Evolutionary conservation across 2,329 filamentous ascomycete genomes (phyloP), one percentile per base, ranked within the genome.

Genomic region (Pseudogymnoascus sp.): DNA sequence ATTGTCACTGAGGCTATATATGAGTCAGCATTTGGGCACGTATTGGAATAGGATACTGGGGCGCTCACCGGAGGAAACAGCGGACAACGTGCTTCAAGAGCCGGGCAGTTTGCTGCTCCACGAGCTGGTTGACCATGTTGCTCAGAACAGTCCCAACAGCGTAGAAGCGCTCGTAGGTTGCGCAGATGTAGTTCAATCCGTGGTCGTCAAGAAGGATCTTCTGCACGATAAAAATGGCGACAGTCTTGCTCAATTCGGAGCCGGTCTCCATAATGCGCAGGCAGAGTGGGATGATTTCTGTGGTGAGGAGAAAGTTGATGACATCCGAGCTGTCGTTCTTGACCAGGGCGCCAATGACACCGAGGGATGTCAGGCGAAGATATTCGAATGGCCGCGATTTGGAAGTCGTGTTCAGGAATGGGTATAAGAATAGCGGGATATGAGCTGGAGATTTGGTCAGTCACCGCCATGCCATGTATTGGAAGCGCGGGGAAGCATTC

Each of bases 261-360:
- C 95, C 95, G 0, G 95, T 99, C 80, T 99, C 95, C 95, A 99
- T 99, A 73, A 99, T 99, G 66, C 95, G 88, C 50, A 99, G 87
- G 76, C 95, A 99, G 11, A 99, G 85, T 8, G 95, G 95, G 64
- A 99, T 99, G 69, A 99, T 99, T 78, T 99, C 95, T 31, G 95
- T 99, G 1, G 95, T 97, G 59, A 99, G 83, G 62, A 99, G 88
- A 75, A 99, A 99, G 80, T 97, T 97, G 80, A 99, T 99, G 65
- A 97, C 95, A 73, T 97, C 95, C 16, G 91, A 93, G 2, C 93
- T 97, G 78, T 99, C 95, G 73, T 99, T 99, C 83, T 99, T 99
- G 65, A 99, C 95, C 53, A 99, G 82, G 1, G 95, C 95, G 64
- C 95, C 95, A 69, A 99, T 97, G 31, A 99, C 95, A 62, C 95